Conservation (phyloP, 768 basidiomycete species). For the Suillus brevipes region DNA sequence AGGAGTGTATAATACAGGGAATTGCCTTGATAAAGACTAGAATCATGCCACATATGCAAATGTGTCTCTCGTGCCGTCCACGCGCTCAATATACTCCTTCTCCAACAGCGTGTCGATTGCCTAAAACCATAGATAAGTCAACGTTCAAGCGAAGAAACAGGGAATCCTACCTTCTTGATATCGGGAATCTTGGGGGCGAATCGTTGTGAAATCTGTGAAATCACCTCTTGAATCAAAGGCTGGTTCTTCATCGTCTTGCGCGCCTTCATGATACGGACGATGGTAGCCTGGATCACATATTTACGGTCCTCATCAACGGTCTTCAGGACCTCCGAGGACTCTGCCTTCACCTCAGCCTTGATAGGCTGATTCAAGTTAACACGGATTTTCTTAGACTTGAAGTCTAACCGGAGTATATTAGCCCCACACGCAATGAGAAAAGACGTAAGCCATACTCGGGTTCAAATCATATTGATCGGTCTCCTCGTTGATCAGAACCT, state of each 20-base stretch:
- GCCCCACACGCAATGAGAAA: not conserved
- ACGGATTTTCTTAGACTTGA: slow-evolving; percentile 93
- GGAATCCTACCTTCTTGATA: slow-evolving; percentile 80
- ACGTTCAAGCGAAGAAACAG: not conserved
- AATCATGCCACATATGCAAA: slow-evolving; percentile 39
- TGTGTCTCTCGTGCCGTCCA: slow-evolving; percentile 87
- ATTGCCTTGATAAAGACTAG: not conserved
- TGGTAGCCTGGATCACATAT: slow-evolving; percentile 93
- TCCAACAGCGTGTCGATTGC: slow-evolving; percentile 91
- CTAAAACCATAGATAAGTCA: slow-evolving; percentile 37
- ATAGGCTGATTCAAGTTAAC: slow-evolving; percentile 91
- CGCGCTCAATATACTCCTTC: slow-evolving; percentile 97
- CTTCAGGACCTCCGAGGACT: slow-evolving; percentile 86
- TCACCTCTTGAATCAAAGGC: slow-evolving; percentile 84
- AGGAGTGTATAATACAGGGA: not conserved
- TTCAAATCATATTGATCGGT: slow-evolving; percentile 91
- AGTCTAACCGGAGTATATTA: slow-evolving; percentile 47
- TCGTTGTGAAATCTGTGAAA: slow-evolving; percentile 82
- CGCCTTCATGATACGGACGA: slow-evolving; percentile 95
- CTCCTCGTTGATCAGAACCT: slow-evolving; percentile 87
- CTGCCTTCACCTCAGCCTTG: slow-evolving; percentile 92
- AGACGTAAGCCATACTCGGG: slow-evolving; percentile 47
- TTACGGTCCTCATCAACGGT: slow-evolving; percentile 97
- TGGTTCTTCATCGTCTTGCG: slow-evolving; percentile 96
- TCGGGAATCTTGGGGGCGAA: slow-evolving; percentile 94